These are phyloP conservation scores for Dianthus caryophyllus DNA, from an alignment of 148 eudicot species.

Conservation along the genomic window DNA sequence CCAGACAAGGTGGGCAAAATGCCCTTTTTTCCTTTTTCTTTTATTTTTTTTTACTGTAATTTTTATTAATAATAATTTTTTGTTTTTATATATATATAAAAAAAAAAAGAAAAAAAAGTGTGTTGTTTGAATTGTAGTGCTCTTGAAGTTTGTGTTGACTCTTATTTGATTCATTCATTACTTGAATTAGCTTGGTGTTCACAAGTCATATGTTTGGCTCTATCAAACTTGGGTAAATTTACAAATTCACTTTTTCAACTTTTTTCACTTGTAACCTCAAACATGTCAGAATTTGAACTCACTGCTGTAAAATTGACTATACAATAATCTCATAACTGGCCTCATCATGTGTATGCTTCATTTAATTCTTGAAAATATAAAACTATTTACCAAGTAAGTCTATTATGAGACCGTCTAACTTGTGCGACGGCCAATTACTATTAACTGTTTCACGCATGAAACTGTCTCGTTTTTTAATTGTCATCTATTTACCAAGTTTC, in stretches of 20 bases:
- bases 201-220: background rate
- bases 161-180: background rate
- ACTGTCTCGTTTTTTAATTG: no score
- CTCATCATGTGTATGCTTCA: background rate
- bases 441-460: no score
- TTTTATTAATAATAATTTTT: background rate
- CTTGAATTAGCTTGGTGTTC: constrained; percentile 3
- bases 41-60: background rate
- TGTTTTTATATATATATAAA: no score
- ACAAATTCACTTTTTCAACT: background rate
- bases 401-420: no score
- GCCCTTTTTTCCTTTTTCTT: constrained; percentile 46
- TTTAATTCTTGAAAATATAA: background rate
- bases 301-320: constrained; percentile 3
- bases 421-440: no score
- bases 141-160: constrained; percentile 58
- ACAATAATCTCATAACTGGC: background rate
- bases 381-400: no score
- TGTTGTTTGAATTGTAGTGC: constrained; percentile 16
- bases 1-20: constrained; percentile 50
- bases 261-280: background rate
- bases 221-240: background rate
- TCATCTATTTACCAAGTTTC: no score
- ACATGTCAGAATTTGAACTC: background rate
- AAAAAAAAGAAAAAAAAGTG: no score